phyloP scores from a whole-genome alignment of 306 rosid genomes.

The Dryas octopetala region DNA sequence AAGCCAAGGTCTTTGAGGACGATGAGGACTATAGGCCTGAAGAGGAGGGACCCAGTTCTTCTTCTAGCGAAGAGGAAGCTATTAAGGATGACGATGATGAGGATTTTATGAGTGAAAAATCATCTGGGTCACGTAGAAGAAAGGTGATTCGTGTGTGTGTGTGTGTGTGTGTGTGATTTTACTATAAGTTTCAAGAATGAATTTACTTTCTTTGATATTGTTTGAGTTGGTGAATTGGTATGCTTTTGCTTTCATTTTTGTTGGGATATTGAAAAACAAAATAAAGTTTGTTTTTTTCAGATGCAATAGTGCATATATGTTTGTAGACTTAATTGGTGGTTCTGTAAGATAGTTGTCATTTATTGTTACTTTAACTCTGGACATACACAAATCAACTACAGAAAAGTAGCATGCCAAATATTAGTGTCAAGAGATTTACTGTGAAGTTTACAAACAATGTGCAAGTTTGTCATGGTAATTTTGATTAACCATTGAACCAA shows the following conservation, averaged over 20 bases:
- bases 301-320: neutral
- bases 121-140: constrained; percentile 39
- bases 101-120: constrained; percentile 28
- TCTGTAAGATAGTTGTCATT: neutral
- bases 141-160: constrained; percentile 41
- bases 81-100: constrained; percentile 30
- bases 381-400: neutral
- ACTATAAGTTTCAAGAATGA: no score
- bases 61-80: constrained; percentile 36
- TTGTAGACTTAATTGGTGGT: no score
- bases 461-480: neutral
- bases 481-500: neutral
- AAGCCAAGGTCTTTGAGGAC: constrained; percentile 38
- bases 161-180: neutral
- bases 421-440: neutral
- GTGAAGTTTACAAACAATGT: neutral
- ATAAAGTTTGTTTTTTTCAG: neutral
- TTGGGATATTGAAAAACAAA: no score
- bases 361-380: neutral
- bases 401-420: neutral
- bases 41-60: constrained; percentile 37
- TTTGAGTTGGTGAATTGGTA: neutral
- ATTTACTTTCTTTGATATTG: neutral
- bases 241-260: neutral
- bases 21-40: constrained; percentile 66